phyloP scores from a whole-genome alignment of 192 early-diverging fungal species.

The Entomortierella lignicola region DNA sequence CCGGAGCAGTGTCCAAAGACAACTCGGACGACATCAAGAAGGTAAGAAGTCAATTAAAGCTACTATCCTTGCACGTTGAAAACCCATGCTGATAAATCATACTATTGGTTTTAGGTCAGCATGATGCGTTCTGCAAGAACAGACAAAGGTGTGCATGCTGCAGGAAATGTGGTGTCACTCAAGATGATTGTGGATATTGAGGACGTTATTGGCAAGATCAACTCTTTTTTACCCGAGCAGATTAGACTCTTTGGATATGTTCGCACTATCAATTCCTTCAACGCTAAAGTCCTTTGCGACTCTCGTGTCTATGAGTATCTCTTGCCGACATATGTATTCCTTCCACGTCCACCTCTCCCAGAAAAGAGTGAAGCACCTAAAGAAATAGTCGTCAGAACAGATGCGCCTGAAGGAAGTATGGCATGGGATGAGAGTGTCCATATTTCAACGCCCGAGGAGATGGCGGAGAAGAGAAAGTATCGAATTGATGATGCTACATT shows the following conservation, averaged over 20 bases:
- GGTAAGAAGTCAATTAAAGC: conserved; percentile 23
- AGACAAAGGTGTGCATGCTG: conserved; percentile 98
- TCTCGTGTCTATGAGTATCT: conserved; percentile 97
- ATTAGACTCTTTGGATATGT: conserved; percentile 82
- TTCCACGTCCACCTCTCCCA: conserved; percentile 51
- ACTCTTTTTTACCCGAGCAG: conserved; percentile 84
- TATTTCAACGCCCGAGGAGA: conserved; percentile 68
- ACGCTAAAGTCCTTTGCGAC: conserved; percentile 92
- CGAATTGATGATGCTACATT: conserved; percentile 73
- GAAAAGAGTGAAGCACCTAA: neutral
- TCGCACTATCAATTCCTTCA: conserved; percentile 79
- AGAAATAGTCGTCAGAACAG: conserved; percentile 16
- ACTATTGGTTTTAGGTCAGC: too few species aligned
- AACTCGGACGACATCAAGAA: conserved; percentile 88
- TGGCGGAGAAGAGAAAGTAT: conserved; percentile 70
- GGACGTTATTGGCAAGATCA: conserved; percentile 83
- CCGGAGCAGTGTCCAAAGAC: conserved; percentile 86
- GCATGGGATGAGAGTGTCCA: conserved; percentile 51
- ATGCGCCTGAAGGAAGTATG: conserved; percentile 39
- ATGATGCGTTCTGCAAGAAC: conserved; percentile 94
- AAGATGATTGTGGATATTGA: conserved; percentile 88
- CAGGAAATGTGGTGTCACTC: conserved; percentile 92
- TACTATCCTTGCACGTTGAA: too few species aligned
- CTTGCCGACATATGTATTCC: conserved; percentile 90
- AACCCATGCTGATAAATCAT: too few species aligned